These are phyloP conservation scores for Tilletia walkeri DNA, from an alignment of 1,284 basidiomycete genomes.

Conservation along the genomic window DNA sequence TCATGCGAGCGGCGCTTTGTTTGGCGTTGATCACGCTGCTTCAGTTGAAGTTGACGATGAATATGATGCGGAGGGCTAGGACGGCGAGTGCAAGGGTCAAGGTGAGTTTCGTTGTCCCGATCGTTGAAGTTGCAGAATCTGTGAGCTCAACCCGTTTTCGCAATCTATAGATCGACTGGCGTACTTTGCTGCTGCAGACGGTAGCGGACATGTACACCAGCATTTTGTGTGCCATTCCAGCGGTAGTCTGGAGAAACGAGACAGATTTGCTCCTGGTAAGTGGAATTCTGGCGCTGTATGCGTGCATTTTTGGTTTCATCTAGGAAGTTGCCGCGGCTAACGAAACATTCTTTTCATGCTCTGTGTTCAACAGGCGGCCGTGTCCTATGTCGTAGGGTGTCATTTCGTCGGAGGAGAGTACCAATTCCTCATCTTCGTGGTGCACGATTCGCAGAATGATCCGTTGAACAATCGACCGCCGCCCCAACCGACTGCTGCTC, in stretches of 20 bases:
- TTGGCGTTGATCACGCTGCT: not conserved
- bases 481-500: constrained; percentile 4
- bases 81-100: constrained; percentile 12
- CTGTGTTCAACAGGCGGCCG: not conserved
- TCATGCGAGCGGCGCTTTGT: constrained; percentile 7
- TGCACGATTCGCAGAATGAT: constrained; percentile 13
- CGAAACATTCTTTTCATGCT: not conserved
- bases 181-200: constrained; percentile 3
- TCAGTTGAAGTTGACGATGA: not conserved
- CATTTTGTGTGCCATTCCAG: constrained; percentile 9
- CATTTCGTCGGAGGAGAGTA: constrained; percentile 17
- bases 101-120: not conserved
- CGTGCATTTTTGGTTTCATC: too few species aligned
- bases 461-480: constrained; percentile 16
- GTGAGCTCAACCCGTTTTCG: too few species aligned
- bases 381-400: constrained; percentile 7
- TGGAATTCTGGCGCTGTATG: too few species aligned
- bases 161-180: not conserved
- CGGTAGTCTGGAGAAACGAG: constrained; percentile 13
- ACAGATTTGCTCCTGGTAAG: constrained; percentile 6
- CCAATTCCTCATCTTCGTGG: constrained; percentile 14
- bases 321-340: too few species aligned
- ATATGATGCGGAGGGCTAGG: constrained; percentile 4
- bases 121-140: too few species aligned
- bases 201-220: constrained; percentile 14